Conservation (phyloP, 2,329 filamentous ascomycete genomes). For the Lasiodiplodia theobromae region DNA sequence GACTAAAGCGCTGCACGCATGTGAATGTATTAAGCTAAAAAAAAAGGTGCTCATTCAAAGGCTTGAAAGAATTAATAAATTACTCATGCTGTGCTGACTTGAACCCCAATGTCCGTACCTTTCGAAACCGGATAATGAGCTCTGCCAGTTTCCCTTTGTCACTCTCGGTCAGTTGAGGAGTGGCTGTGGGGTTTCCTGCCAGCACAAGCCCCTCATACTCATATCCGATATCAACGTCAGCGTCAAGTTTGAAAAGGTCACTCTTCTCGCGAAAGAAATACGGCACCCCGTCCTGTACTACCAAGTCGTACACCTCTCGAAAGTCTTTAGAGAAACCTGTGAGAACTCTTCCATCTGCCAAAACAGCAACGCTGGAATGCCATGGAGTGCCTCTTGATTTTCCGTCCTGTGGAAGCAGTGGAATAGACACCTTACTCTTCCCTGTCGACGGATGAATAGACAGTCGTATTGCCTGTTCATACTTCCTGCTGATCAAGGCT, state of each 20-base stretch:
- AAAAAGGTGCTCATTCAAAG: too few relatives aligned
- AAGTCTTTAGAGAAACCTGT: background rate
- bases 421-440: conserved; percentile 20
- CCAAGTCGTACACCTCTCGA: background rate
- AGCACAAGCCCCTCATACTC: background rate
- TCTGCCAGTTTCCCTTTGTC: background rate
- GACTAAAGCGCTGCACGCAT: too few relatives aligned
- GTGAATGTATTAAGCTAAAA: too few relatives aligned
- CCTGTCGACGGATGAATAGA: conserved; percentile 30
- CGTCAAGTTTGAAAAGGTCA: background rate
- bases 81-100: background rate
- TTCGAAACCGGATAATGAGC: background rate
- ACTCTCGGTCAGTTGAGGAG: background rate
- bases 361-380: conserved; percentile 1
- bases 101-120: background rate
- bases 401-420: conserved; percentile 16
- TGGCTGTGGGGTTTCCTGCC: background rate
- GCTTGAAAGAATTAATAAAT: too few relatives aligned
- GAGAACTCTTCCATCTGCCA: background rate
- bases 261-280: background rate
- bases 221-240: background rate
- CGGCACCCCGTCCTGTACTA: background rate
- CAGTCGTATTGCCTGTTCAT: conserved; percentile 11
- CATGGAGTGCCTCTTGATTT: conserved; percentile 20
- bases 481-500: background rate